Evolutionary conservation across 768 basidiomycete species (phyloP).

Genomic region (Tulasnella sp.): DNA sequence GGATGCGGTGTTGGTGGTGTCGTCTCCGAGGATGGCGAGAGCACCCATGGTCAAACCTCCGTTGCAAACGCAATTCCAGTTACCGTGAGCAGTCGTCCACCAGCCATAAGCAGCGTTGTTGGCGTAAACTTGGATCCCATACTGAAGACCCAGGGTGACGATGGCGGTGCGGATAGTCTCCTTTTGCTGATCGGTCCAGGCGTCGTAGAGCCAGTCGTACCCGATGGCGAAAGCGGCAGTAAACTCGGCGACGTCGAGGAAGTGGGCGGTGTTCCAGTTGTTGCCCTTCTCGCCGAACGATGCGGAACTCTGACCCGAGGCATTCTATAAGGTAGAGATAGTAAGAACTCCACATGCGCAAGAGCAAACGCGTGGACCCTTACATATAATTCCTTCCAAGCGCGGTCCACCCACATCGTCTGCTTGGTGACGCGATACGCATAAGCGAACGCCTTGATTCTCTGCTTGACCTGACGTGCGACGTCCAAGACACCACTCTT

Average conservation of each 20-base stretch:
- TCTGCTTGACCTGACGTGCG: conserved; percentile 83
- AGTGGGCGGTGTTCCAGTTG: conserved; percentile 83
- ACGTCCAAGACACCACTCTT: conserved; percentile 85
- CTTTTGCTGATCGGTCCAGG: conserved; percentile 69
- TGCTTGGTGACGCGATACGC: conserved; percentile 87
- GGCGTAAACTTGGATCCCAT: conserved; percentile 52
- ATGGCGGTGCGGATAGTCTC: conserved; percentile 59
- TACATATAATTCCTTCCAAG: conserved; percentile 76
- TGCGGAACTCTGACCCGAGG: conserved; percentile 57
- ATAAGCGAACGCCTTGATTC: conserved; percentile 88
- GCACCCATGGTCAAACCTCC: conserved; percentile 84
- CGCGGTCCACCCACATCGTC: conserved; percentile 81
- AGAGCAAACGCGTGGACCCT: conserved; percentile 31
- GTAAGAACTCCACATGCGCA: not conserved
- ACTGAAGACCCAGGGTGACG: conserved; percentile 66
- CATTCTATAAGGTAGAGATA: conserved; percentile 43
- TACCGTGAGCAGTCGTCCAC: conserved; percentile 75
- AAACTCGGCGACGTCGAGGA: conserved; percentile 89
- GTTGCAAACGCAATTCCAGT: conserved; percentile 97
- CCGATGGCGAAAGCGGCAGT: conserved; percentile 82
- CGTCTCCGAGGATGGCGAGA: conserved; percentile 81
- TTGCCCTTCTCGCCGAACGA: conserved; percentile 57
- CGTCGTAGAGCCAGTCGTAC: conserved; percentile 93
- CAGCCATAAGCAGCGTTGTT: conserved; percentile 47
- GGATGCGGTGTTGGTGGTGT: conserved; percentile 61